phyloP scores from a whole-genome alignment of 2,329 filamentous ascomycete genomes.

The Trichoderma hamatum region DNA sequence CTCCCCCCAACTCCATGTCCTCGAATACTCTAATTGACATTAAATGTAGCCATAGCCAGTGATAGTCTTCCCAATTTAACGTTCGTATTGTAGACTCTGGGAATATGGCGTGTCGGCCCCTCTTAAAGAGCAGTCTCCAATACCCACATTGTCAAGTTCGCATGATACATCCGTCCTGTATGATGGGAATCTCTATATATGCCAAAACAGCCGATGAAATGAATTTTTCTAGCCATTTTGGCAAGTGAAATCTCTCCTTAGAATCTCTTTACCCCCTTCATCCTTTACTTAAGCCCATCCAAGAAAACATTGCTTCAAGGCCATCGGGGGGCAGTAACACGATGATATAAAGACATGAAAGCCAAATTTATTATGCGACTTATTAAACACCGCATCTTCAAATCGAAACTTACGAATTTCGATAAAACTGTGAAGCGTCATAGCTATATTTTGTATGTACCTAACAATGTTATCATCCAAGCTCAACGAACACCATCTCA shows the following conservation, averaged over 20 bases:
- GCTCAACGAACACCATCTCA: neutral
- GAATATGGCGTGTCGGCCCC: neutral
- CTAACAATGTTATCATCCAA: neutral
- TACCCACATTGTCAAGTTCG: neutral
- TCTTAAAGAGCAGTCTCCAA: neutral
- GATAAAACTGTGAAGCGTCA: neutral
- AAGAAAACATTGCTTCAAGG: neutral
- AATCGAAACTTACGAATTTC: neutral
- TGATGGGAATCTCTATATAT: neutral
- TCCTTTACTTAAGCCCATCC: neutral
- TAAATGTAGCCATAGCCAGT: neutral
- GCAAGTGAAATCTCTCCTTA: neutral
- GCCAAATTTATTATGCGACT: neutral
- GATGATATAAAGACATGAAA: neutral
- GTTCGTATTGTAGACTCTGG: neutral
- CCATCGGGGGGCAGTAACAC: neutral
- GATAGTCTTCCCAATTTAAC: rapidly evolving
- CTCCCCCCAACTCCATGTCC: neutral
- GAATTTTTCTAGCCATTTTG: neutral
- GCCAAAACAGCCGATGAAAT: neutral
- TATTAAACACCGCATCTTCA: neutral
- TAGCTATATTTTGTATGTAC: neutral
- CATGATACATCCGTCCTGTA: neutral
- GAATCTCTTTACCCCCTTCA: too few species aligned
- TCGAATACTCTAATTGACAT: neutral